Conservation (phyloP, 352 stramenopile species). For the Halophytophthora polymorphica region DNA sequence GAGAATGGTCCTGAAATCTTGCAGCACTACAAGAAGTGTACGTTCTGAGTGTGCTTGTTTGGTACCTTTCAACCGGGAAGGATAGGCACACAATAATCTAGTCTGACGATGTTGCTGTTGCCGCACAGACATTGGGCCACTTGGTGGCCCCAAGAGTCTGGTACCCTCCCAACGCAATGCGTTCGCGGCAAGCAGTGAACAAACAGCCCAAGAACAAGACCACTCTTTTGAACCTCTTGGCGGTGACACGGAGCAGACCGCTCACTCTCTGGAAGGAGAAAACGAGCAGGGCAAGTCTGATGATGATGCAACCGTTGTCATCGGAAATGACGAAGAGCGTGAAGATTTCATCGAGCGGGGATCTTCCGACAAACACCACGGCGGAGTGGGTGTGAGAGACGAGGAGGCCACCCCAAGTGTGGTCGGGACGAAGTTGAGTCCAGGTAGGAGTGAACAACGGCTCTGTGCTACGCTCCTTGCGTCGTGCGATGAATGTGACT, state of each 20-base stretch:
- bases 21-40: too few relatives aligned
- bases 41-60: too few relatives aligned
- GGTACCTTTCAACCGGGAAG: too few relatives aligned
- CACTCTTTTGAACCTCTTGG: background rate
- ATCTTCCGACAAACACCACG: conserved; percentile 16
- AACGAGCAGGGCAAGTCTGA: background rate
- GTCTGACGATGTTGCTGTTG: too few relatives aligned
- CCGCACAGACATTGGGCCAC: conserved; percentile 30
- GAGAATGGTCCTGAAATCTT: too few relatives aligned
- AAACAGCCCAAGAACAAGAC: conserved; percentile 8
- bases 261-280: background rate
- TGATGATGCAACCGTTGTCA: too few relatives aligned
- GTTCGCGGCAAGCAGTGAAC: conserved; percentile 1
- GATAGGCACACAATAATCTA: too few relatives aligned
- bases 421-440: conserved; percentile 31
- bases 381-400: conserved; percentile 15
- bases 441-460: conserved; percentile 21
- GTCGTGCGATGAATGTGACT: too few relatives aligned
- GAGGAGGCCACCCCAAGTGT: conserved; percentile 33
- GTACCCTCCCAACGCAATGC: conserved; percentile 6
- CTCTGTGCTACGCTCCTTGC: conserved; percentile 3
- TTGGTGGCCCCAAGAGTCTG: conserved; percentile 37
- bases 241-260: background rate
- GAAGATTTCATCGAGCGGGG: background rate
- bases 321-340: too few relatives aligned